Evolutionary conservation across 257 asterid species (phyloP), one percentile per base, ranked within the genome.

Genomic region (Solanum dulcamara): DNA sequence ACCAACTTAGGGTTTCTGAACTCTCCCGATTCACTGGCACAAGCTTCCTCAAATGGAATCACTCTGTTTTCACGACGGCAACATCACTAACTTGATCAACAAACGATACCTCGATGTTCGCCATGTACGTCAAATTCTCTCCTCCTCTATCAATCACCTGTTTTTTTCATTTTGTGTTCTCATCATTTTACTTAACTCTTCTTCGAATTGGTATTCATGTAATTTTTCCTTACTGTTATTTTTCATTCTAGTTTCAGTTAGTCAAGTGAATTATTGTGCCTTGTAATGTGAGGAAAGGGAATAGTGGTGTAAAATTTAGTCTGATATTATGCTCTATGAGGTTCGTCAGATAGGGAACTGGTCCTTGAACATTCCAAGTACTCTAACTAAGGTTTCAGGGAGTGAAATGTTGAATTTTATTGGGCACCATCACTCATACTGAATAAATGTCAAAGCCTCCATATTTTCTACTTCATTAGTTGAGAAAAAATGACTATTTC

Each of bases 41-140:
- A 83, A 86, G 66, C 64, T 67, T 84, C 64, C 2, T 32, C 26
- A 55, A 44, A 91, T 91, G 93, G 93, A 91, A 82, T 85, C 90
- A 77, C 87, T 89, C 84, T 86, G 93, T 89, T 97, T 92, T 88
- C 91, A 87, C 90, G 99, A 95, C 86, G 97, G 98, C 89, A 95
- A 88, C 93, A 93, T 97, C 90, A 86, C 95, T 84, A 91, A 92
- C 91, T 89, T 97, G 90, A 93, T 97, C 64, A 86, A 91, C 89
- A 84, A 84, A 79, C 99, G 98, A 20, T 85, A 91, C 62, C 89
- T 89, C 89, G 60, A 85, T 80, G 57, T 30, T 62, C 89, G 84
- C 30, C 83, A 77, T 81, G 95, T 92, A 85, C 20, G 88, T 55
- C 28, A 59, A 46, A 8, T 72, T 35, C 30, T 53, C 5, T 10